Evolutionary conservation across 2,329 filamentous ascomycete genomes (phyloP).

Genomic region (Fusarium secorum): DNA sequence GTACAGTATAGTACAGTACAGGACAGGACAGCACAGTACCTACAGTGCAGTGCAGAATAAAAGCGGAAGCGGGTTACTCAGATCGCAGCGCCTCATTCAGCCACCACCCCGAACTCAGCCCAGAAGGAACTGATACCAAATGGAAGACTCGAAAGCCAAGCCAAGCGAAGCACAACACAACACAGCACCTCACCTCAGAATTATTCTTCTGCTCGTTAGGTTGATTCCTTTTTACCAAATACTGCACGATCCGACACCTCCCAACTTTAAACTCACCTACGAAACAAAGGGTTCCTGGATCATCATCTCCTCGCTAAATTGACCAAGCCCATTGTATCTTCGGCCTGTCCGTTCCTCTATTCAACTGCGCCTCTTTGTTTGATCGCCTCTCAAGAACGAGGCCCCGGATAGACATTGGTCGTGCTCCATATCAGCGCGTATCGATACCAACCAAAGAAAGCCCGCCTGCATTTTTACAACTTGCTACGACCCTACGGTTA

Average conservation of each 20-base stretch:
- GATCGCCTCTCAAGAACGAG: conserved; percentile 5
- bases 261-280: background rate
- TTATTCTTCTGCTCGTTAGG: background rate
- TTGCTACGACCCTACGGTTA: background rate
- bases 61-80: conserved; percentile 5
- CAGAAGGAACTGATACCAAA: background rate
- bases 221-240: background rate
- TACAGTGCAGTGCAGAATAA: background rate
- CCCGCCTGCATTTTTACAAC: conserved; percentile 1
- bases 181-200: background rate
- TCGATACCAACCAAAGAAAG: conserved; percentile 13
- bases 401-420: background rate
- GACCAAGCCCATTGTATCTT: background rate
- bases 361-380: conserved; percentile 23
- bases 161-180: background rate
- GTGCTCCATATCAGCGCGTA: conserved; percentile 12
- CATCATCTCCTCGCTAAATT: background rate
- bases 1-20: background rate
- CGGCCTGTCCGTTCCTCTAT: background rate
- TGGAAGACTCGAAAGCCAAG: background rate
- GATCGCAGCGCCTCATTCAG: conserved; percentile 30
- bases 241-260: background rate
- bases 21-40: background rate
- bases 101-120: conserved; percentile 31
- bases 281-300: background rate